phyloP scores from a whole-genome alignment of 768 basidiomycete species.

The Boletus tomentosulus region DNA sequence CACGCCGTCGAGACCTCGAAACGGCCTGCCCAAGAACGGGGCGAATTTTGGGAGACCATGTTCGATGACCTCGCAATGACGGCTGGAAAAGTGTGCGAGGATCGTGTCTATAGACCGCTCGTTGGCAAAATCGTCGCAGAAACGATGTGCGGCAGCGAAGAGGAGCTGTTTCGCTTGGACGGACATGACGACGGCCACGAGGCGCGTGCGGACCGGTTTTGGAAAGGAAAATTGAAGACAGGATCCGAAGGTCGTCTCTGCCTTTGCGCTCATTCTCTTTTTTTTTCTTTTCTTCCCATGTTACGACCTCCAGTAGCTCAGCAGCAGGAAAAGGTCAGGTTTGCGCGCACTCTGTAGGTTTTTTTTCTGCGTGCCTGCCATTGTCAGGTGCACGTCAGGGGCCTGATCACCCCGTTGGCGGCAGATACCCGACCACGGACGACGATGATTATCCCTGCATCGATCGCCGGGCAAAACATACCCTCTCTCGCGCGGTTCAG shows the following conservation, averaged over 20 bases:
- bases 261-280: not conserved
- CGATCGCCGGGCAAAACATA: constrained; percentile 43
- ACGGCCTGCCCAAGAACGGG: constrained; percentile 55
- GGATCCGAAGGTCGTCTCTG: not conserved
- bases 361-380: not conserved
- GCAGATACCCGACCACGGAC: constrained; percentile 10
- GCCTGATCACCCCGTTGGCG: constrained; percentile 1
- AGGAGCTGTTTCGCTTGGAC: constrained; percentile 30
- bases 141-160: constrained; percentile 39
- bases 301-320: not conserved
- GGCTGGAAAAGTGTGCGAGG: constrained; percentile 48
- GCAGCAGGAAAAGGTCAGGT: constrained; percentile 1
- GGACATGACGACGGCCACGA: not conserved
- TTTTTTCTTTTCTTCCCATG: not conserved
- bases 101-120: constrained; percentile 41
- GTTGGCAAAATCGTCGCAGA: constrained; percentile 51
- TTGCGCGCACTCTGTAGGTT: constrained; percentile 12
- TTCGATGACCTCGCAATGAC: constrained; percentile 45
- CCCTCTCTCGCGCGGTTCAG: constrained; percentile 43
- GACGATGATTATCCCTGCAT: constrained; percentile 19
- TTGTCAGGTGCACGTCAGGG: constrained; percentile 6
- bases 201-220: not conserved
- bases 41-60: constrained; percentile 52
- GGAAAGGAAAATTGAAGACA: not conserved
- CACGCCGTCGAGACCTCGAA: constrained; percentile 42